Base-by-base conservation (phyloP, 73 alveolate genomes). In the Symbiodinium natans region DNA sequence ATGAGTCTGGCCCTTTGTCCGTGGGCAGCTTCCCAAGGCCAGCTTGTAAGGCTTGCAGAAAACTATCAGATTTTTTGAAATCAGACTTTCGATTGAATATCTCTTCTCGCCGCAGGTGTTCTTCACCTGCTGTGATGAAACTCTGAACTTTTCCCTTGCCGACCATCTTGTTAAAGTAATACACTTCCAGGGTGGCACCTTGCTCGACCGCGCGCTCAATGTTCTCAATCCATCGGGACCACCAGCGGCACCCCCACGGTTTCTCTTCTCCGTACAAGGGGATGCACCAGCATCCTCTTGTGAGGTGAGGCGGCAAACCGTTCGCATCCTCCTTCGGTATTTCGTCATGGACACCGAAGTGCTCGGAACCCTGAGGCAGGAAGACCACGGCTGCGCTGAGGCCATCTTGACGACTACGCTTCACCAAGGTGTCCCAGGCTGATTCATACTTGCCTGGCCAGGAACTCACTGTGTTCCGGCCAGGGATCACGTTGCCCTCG, bases 231-330 rank as follows among this genome's bases (percentile, higher is more conserved):
- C 40, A 17, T 23, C 40, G 40, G 39, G 82, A 27, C 82, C 82
- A 63, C 82, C 82, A 63, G 38, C 82, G 82, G 82, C 82, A 63
- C 23, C 82, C 82, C 82, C 82, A 63, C 82, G 8, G 17, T 29
- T 9, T 63, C 82, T 9, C 23, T 0, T 63, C 82, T 0, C 82
- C 82, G 8, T 63, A 63, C 31, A 63, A 29, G 4, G 82, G 82
- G 36, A 6, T 27, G 36, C 82, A 63, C 82, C 82, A 63, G 8
- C 82, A 63, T 27, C 38, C 31, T 23, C 82, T 13, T 29, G 31
- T 1, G 38, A 63, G 82, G 36, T 63, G 38, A 27, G 31, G 40
- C 31, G 36, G 82, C 39, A 27, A 23, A 3, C 5, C 10, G 36
- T 23, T 2, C 38, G 82, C 82, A 1, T 52, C 68, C 68, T 52